A percentile compares a stretch with the other conserved stretches of the same genome.
Evolutionary conservation across 192 early-diverging fungal genomes (phyloP).

Genomic region (Jimgerdemannia lactiflua): DNA sequence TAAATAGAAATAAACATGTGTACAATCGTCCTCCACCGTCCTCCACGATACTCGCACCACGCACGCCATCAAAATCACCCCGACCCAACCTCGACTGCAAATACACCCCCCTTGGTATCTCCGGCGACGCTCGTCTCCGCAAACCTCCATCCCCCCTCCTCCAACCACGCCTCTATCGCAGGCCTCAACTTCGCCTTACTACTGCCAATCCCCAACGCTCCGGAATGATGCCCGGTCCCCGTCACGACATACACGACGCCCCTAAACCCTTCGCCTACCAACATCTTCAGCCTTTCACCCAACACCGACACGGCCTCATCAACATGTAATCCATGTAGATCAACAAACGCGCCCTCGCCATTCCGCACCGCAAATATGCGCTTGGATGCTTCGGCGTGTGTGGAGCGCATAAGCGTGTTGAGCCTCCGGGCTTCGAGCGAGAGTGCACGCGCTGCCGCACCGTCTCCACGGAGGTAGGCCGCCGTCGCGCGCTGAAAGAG

Average conservation of each 20-base stretch:
- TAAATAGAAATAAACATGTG: too few relatives aligned
- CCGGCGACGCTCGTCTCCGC: slow-evolving; percentile 21
- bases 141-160: slow-evolving; percentile 14
- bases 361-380: slow-evolving; percentile 47
- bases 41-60: too few relatives aligned
- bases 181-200: slow-evolving; percentile 23
- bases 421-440: slow-evolving; percentile 42
- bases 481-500: slow-evolving; percentile 43
- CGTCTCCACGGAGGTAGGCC: slow-evolving; percentile 42
- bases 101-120: slow-evolving; percentile 21
- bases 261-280: slow-evolving; percentile 28
- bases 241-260: slow-evolving; percentile 50
- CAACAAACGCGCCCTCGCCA: slow-evolving; percentile 42
- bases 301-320: slow-evolving; percentile 43
- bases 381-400: slow-evolving; percentile 39
- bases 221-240: slow-evolving; percentile 44
- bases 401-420: slow-evolving; percentile 46
- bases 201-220: slow-evolving; percentile 10
- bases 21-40: too few relatives aligned
- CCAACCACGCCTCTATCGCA: slow-evolving; percentile 12
- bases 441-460: slow-evolving; percentile 34
- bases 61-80: too few relatives aligned
- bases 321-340: slow-evolving; percentile 50
- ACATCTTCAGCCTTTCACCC: slow-evolving; percentile 35
- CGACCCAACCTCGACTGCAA: slow-evolving; percentile 14